Base-by-base conservation (phyloP, 192 early-diverging fungal genomes). In the Pilobolus umbonatus region DNA sequence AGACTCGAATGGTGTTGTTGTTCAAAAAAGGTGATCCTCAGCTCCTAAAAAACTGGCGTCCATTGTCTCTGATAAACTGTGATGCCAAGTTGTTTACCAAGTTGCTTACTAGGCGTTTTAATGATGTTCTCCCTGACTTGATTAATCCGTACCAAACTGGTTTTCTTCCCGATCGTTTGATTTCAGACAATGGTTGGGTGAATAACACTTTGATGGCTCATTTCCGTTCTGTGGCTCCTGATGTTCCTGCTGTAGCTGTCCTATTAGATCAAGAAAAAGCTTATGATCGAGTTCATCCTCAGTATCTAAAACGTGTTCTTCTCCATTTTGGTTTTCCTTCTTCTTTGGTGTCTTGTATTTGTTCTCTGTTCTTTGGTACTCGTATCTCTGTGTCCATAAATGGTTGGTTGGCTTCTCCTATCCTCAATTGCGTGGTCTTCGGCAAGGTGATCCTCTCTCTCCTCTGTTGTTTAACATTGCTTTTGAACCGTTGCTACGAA, bases 381-480 rank as follows among this genome's bases (percentile, higher is more conserved):
- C 15, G 49, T 0, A 61, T 68, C 15, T 15, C n/a, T 0, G 21
- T 73, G 0, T 60, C 53, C 14, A 47, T 74, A 15, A 66, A 74
- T 31, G 64, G 67, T 0, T 24, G 40, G 9, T 4, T 57, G 0
- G 8, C 52, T 0, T 9, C 50, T 3, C 46, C 62, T 14, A 58
- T 67, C 43, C 15, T 1, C 66, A 68, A 50, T 11, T 29, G 0
- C 14, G 63, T 21, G 72, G 72, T 0, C 47, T 74, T 0, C 60
- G 72, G 2, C 72, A 74, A 43, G 67, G 72, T 2, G 72, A 74
- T 22, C 72, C 62, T 9, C 51, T 71, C 3, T 61, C 62, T 1
- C 69, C 62, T 9, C 32, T 64, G 3, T 57, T 64, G 4, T 61
- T 50, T 36, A 61, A 60, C 28, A 22, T 66, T 4, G 61, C 52